phyloP scores from a whole-genome alignment of 345 rosid genomes.

The Camelina hispida region DNA sequence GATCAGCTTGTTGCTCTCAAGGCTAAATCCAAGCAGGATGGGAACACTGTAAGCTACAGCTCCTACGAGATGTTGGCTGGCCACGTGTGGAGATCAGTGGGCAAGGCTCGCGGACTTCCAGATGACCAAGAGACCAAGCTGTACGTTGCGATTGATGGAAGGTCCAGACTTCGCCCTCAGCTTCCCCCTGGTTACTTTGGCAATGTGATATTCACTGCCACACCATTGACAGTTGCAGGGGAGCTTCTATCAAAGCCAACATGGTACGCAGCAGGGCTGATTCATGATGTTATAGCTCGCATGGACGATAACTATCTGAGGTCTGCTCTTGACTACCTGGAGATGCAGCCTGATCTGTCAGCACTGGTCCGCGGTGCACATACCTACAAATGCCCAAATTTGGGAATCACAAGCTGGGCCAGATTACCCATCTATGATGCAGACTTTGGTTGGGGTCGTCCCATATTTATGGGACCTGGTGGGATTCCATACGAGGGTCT shows the following conservation, averaged over 20 bases:
- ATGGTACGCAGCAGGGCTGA: slow-evolving; percentile 80
- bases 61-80: slow-evolving; percentile 94
- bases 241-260: slow-evolving; percentile 75
- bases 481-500: slow-evolving; percentile 84
- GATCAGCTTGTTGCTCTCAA: slow-evolving; percentile 75
- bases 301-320: slow-evolving; percentile 87
- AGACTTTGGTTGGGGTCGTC: slow-evolving; percentile 96
- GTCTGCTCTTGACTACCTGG: slow-evolving; percentile 94
- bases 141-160: slow-evolving; percentile 92
- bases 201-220: slow-evolving; percentile 87
- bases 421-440: slow-evolving; percentile 88
- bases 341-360: slow-evolving; percentile 83
- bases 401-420: slow-evolving; percentile 90
- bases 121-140: slow-evolving; percentile 72
- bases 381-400: slow-evolving; percentile 81
- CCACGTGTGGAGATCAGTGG: slow-evolving; percentile 84
- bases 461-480: slow-evolving; percentile 93
- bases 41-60: slow-evolving; percentile 71
- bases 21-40: slow-evolving; percentile 78
- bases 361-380: slow-evolving; percentile 85
- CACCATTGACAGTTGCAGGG: slow-evolving; percentile 76
- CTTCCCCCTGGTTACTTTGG: slow-evolving; percentile 95
- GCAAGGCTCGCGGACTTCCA: slow-evolving; percentile 72
- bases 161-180: slow-evolving; percentile 72
- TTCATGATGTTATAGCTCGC: slow-evolving; percentile 76